Conservation (phyloP, 208 protist species). For the Acanthamoeba culbertsoni region DNA sequence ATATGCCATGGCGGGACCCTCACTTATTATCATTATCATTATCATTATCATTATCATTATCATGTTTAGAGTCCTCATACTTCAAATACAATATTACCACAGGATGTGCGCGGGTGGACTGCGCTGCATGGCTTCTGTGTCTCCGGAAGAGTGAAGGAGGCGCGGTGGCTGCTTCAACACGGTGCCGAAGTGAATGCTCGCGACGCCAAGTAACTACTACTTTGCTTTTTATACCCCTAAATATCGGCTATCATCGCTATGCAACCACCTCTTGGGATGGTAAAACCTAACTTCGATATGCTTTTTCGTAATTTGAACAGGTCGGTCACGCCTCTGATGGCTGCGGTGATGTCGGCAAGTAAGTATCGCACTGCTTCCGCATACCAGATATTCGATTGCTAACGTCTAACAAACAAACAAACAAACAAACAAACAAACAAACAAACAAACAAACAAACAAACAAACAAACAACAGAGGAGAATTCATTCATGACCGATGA, state of each 20-base stretch:
- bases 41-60: not conserved
- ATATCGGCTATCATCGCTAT: not conserved
- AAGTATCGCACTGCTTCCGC: no score
- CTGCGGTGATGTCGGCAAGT: no score
- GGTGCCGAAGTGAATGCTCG: not conserved
- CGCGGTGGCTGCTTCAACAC: not conserved
- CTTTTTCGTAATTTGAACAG: not conserved
- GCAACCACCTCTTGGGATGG: not conserved
- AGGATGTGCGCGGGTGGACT: not conserved
- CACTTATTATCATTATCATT: not conserved
- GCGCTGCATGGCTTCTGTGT: not conserved
- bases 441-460: no score
- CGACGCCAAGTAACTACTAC: not conserved
- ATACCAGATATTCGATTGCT: no score
- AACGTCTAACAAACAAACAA: no score
- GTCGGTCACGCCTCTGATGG: no score
- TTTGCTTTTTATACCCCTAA: not conserved
- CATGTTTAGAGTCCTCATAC: not conserved
- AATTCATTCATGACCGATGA: no score
- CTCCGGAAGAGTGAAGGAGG: not conserved
- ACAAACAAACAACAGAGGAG: no score
- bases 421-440: no score
- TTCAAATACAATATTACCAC: not conserved
- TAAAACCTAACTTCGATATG: not conserved
- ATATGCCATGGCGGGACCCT: no score